A percentile compares a stretch with the other conserved stretches of the same genome.
phyloP scores from a whole-genome alignment of 129 eudicot species.

The Escallonia rubra region DNA sequence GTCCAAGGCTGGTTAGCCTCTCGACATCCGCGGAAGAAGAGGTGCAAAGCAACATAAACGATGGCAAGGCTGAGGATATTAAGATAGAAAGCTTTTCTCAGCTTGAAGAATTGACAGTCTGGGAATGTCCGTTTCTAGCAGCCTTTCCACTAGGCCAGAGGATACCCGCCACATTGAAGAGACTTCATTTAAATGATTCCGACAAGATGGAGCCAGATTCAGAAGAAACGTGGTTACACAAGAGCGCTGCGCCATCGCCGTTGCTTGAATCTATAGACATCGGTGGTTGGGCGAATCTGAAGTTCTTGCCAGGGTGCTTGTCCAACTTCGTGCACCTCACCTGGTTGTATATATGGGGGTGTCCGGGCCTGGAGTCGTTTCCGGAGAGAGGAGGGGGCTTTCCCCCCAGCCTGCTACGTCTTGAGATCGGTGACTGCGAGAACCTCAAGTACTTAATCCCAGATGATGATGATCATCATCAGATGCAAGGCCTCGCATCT shows the following conservation, averaged over 20 bases:
- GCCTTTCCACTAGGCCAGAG: neutral
- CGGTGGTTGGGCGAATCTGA: neutral
- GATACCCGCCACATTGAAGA: neutral
- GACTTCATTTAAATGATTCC: neutral
- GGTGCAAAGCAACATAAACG: too few relatives aligned
- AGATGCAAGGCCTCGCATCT: neutral
- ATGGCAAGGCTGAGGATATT: neutral
- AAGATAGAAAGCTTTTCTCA: neutral
- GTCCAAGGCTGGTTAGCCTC: neutral
- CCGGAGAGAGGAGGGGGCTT: neutral
- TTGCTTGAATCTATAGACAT: neutral
- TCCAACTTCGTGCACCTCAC: neutral
- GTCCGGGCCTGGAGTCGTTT: constrained; percentile 10
- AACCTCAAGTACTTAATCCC: neutral
- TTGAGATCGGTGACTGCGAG: neutral
- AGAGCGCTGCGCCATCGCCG: neutral
- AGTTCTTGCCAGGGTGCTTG: neutral
- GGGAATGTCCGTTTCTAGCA: neutral
- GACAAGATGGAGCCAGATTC: neutral
- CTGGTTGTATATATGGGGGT: neutral
- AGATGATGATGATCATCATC: neutral
- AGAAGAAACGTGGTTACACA: neutral
- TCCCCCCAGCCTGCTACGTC: neutral
- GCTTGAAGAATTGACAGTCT: neutral
- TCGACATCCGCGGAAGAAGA: neutral